Percentiles rank a stretch among this genome's conserved stretches.
Conservation (phyloP, 495 filamentous ascomycete genomes). For the Xylaria longipes region DNA sequence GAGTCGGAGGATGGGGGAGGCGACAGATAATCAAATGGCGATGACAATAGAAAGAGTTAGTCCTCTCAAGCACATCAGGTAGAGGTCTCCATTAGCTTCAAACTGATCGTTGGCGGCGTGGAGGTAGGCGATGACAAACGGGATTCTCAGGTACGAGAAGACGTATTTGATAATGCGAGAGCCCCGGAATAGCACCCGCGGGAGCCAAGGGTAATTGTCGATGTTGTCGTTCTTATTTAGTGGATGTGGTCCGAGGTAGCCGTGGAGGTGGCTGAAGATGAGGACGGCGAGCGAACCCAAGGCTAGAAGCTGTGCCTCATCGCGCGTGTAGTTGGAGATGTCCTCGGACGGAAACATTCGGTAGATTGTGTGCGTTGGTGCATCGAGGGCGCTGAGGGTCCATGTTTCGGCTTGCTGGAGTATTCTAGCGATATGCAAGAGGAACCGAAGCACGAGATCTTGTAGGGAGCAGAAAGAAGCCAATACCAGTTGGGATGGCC, state of each 20-base stretch:
- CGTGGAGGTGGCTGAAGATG: background rate
- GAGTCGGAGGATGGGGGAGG: background rate
- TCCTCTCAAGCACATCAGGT: background rate
- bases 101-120: background rate
- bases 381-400: background rate
- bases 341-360: background rate
- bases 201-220: background rate
- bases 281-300: background rate
- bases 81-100: background rate
- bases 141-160: background rate
- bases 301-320: background rate
- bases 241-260: background rate
- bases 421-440: background rate
- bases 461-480: background rate
- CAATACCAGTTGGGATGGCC: background rate
- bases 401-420: background rate
- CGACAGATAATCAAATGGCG: background rate
- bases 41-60: background rate
- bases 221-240: background rate
- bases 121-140: background rate
- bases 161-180: background rate
- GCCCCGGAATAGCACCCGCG: background rate
- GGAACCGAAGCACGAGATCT: background rate
- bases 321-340: background rate
- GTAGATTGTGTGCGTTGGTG: background rate